A percentile compares a stretch with the other conserved stretches of the same genome.
phyloP scores from a whole-genome alignment of 306 rosid species.

The Gleditsia sinensis region DNA sequence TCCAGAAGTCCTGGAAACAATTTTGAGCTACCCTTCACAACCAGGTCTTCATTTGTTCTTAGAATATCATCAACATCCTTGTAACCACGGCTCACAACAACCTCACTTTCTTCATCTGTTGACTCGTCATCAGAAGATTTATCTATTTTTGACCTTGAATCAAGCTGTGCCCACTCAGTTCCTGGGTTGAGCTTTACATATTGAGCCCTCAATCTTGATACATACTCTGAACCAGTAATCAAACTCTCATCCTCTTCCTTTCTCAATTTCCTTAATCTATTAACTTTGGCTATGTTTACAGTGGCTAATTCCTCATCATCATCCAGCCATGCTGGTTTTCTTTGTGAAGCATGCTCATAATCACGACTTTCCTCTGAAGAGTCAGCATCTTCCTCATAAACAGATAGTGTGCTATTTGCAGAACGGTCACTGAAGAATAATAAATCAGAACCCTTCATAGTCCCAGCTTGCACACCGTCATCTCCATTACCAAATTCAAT shows the following conservation, averaged over 20 bases:
- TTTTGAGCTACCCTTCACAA: conserved; percentile 64
- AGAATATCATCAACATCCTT: conserved; percentile 69
- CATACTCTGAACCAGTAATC: conserved; percentile 77
- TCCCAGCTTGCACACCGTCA: conserved; percentile 32
- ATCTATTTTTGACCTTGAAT: conserved; percentile 38
- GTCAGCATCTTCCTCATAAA: conserved; percentile 47
- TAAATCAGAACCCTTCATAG: conserved; percentile 44
- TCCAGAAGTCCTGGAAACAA: conserved; percentile 78
- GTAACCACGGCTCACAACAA: conserved; percentile 45
- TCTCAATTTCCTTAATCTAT: conserved; percentile 83
- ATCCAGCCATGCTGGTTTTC: conserved; percentile 85
- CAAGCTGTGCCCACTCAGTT: conserved; percentile 78
- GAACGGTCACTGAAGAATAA: conserved; percentile 74
- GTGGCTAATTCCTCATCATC: conserved; percentile 74
- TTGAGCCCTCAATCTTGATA: conserved; percentile 87
- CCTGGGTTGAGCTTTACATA: conserved; percentile 82
- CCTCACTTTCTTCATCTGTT: conserved; percentile 71
- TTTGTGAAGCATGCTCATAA: conserved; percentile 41
- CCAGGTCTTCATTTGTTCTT: conserved; percentile 74
- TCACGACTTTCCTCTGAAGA: conserved; percentile 37
- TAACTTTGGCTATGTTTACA: conserved; percentile 65
- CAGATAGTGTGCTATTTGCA: conserved; percentile 49
- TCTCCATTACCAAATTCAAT: conserved; percentile 64
- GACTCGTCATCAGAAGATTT: conserved; percentile 56
- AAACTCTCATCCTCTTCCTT: conserved; percentile 74